Evolutionary conservation across 345 rosid genomes (phyloP), one percentile per base, ranked within the genome.

Genomic region (Dipteronia sinensis): DNA sequence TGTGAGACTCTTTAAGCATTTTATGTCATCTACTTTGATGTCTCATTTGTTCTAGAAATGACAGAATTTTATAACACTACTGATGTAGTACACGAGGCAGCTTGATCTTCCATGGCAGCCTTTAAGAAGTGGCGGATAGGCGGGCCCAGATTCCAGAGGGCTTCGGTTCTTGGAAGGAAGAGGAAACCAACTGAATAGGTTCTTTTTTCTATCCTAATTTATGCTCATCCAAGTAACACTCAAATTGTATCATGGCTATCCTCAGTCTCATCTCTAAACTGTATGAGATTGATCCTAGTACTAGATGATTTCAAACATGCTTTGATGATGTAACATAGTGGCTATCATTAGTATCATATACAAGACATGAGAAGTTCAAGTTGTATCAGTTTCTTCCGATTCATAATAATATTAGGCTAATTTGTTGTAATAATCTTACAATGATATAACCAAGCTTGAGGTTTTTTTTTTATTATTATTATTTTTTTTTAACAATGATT

Each of bases 151-250:
- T 85, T 92, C 74, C 91, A 90, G 74, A 88, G 89, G 85, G 94
- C 97, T 77, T 90, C 97, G n/a, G 82, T 91, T 83, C 97, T 94
- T 5, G 95, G 97, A 51, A 90, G 93, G 84, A 93, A 92, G 85
- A 87, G 88, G 87, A 95, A 86, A 81, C 81, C 88, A 23, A 64
- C 64, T 10, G 88, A 90, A 8, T 87, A 79, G 82, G 59, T 51
- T 20, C 38, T 68, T 63, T 53, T 64, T 58, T 49, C 47, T 65
- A 67, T 58, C 51, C 47, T 65, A 67, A 47, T 23, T 58, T 22
- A 13, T 19, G 10, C 49, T 49, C 70, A 62, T 49, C 75, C 31
- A 20, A 20, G n/a, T 62, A 31, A 3, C 46, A 7, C 19, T 77
- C 40, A 3, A 44, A 22, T 64, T 17, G 16, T 34, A 11, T 22